phyloP scores from a whole-genome alignment of 2,329 filamentous ascomycete species.

The Alternaria panax region DNA sequence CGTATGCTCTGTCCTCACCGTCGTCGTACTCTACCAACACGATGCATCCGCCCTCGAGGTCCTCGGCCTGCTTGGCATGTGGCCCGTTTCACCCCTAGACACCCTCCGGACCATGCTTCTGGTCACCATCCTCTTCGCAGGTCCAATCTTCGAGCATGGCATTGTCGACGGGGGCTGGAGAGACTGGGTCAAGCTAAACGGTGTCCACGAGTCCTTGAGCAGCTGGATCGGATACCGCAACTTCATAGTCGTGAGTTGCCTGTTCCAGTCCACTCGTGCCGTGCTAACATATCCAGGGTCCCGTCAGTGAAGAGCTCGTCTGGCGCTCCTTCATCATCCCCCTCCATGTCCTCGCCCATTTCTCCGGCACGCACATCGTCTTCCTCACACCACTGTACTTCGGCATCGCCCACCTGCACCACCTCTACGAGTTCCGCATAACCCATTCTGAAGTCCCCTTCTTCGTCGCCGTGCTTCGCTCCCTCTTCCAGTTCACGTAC shows the following conservation, averaged over 20 bases:
- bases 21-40: constrained; percentile 68
- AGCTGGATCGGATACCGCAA: constrained; percentile 89
- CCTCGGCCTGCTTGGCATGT: constrained; percentile 78
- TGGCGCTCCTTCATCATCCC: constrained; percentile 89
- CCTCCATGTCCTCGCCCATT: constrained; percentile 75
- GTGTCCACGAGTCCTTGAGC: constrained; percentile 64
- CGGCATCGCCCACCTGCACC: constrained; percentile 90
- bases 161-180: constrained; percentile 75
- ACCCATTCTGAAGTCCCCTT: constrained; percentile 76
- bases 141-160: constrained; percentile 81
- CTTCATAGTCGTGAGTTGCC: constrained; percentile 74
- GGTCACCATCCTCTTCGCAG: constrained; percentile 80
- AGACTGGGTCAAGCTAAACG: constrained; percentile 65
- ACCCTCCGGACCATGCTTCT: constrained; percentile 70
- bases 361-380: constrained; percentile 64
- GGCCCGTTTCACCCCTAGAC: constrained; percentile 74
- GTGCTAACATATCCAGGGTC: constrained; percentile 60
- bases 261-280: not conserved
- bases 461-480: constrained; percentile 70
- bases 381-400: constrained; percentile 89
- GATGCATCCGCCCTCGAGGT: constrained; percentile 60
- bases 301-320: constrained; percentile 89
- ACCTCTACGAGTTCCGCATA: constrained; percentile 92
- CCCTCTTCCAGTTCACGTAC: constrained; percentile 84
- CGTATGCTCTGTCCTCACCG: constrained; percentile 70